Conservation (phyloP, 2,329 filamentous ascomycete genomes). For the Fusarium albidum region DNA sequence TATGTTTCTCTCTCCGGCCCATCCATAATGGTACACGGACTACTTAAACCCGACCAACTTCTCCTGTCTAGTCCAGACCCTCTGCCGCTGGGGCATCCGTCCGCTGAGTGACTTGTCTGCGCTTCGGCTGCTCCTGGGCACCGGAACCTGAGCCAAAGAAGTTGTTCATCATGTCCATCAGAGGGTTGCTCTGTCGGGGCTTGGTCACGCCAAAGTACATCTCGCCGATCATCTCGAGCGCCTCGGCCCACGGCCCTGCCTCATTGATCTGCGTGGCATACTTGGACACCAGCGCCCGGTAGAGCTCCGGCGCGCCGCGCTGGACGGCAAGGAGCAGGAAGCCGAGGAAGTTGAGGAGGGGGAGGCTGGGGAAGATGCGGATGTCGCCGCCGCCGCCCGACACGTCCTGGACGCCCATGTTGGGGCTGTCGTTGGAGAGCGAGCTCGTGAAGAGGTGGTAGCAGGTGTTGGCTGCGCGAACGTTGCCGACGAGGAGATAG, state of each 20-base stretch:
- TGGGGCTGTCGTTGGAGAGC: constrained; percentile 51
- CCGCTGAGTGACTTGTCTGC: constrained; percentile 54
- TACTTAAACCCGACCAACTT: constrained; percentile 4
- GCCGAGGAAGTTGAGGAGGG: constrained; percentile 94
- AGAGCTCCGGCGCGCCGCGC: constrained; percentile 79
- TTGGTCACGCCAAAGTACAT: constrained; percentile 96
- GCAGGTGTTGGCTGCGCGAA: constrained; percentile 86
- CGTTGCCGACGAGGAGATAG: constrained; percentile 89
- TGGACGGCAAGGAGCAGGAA: constrained; percentile 85
- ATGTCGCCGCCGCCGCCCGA: constrained; percentile 76
- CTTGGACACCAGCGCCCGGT: constrained; percentile 81
- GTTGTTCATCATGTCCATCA: constrained; percentile 98
- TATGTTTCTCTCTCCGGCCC: constrained; percentile 32
- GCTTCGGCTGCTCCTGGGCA: constrained; percentile 44
- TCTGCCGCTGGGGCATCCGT: constrained; percentile 63
- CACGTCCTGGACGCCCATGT: constrained; percentile 81
- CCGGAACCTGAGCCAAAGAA: constrained; percentile 81
- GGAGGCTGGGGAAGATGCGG: constrained; percentile 86
- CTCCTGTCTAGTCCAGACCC: constrained; percentile 61
- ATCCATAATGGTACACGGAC: constrained; percentile 39
- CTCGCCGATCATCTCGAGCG: constrained; percentile 87
- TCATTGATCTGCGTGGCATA: constrained; percentile 84
- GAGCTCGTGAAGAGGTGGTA: constrained; percentile 69
- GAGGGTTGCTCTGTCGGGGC: constrained; percentile 87
- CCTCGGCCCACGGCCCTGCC: constrained; percentile 78